Evolutionary conservation across 108 stramenopile genomes (phyloP).

Genomic region (Cyclotella kingstonii): DNA sequence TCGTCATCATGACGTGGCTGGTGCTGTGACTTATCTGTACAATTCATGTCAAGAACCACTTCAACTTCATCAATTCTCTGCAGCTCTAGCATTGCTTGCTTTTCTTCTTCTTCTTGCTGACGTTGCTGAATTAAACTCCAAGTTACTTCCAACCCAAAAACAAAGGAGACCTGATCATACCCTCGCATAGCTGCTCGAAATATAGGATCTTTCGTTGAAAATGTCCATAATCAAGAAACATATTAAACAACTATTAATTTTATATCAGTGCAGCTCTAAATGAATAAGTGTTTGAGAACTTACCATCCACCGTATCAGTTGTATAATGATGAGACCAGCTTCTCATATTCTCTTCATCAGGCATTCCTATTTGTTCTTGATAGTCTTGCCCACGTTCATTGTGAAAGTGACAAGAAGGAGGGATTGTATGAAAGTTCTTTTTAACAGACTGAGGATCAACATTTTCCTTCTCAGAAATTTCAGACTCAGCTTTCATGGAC

Average conservation of each 20-base stretch:
- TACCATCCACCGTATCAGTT: slow-evolving; percentile 81
- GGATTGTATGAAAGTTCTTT: slow-evolving; percentile 18
- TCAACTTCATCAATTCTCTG: slow-evolving; percentile 43
- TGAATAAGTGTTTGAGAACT: neutral
- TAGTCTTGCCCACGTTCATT: slow-evolving; percentile 84
- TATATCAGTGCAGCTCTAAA: too few relatives aligned
- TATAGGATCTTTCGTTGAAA: slow-evolving; percentile 68
- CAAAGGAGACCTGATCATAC: slow-evolving; percentile 85
- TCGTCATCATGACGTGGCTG: neutral
- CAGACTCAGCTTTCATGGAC: slow-evolving; percentile 73
- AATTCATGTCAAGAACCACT: neutral
- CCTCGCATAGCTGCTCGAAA: slow-evolving; percentile 90
- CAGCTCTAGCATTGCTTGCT: slow-evolving; percentile 60
- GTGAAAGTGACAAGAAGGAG: slow-evolving; percentile 24
- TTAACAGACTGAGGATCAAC: slow-evolving; percentile 19
- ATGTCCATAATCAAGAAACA: too few relatives aligned
- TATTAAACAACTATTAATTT: too few relatives aligned
- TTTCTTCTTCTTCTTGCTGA: slow-evolving; percentile 87
- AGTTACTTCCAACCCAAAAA: slow-evolving; percentile 94
- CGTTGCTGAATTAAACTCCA: slow-evolving; percentile 90
- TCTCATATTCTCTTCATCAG: slow-evolving; percentile 94
- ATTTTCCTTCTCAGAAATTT: slow-evolving; percentile 32
- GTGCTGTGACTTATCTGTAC: neutral
- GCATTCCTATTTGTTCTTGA: slow-evolving; percentile 91
- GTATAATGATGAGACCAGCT: slow-evolving; percentile 92